Evolutionary conservation across 169 alveolate genomes (phyloP), one percentile per base, ranked within the genome.

Genomic region (Plasmodium vivax): DNA sequence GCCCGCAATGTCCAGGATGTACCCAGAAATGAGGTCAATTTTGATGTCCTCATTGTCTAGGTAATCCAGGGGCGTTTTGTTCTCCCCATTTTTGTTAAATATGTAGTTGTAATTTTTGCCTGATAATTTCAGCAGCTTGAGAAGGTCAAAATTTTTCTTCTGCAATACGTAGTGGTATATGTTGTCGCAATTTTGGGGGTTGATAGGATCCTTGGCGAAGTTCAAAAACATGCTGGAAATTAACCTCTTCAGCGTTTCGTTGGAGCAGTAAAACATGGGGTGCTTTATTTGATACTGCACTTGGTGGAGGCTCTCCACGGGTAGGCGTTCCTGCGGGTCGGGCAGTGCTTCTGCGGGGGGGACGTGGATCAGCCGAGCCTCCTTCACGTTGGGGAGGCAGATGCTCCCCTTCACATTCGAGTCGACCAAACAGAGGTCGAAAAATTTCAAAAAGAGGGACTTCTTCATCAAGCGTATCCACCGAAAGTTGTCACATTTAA

Each of bases 41-140:
- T 84, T 92, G 23, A 95, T 68, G 8, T 47, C 92, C 41, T 92
- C 96, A 27, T 83, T 85, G 4, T 92, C 95, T 47, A 95, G 32
- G 80, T 95, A 83, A 27, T 95, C 96, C 27, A 96, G 90, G 8
- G 98, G 98, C 2, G 98, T 93, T 72, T 93, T 92, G 41, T 92
- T 79, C 12, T 77, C 93, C 36, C 62, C 80, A 71, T 96, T 94
- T 71, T 83, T 83, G 12, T 34, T 32, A 77, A 83, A 83, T 45
- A 96, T 74, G 79, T 74, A 82, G 32, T 84, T 84, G 41, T 91
- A 58, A 84, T 96, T 74, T 30, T 90, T 71, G 27, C 92, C 95
- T 0, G 93, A 95, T 6, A 94, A 77, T 43, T 95, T 96, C 32
- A 96, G 41, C 23, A 91, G 12, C 47, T 95, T 94, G 19, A 92